Evolutionary conservation across 306 rosid genomes (phyloP).

Genomic region (Quercus wislizeni): DNA sequence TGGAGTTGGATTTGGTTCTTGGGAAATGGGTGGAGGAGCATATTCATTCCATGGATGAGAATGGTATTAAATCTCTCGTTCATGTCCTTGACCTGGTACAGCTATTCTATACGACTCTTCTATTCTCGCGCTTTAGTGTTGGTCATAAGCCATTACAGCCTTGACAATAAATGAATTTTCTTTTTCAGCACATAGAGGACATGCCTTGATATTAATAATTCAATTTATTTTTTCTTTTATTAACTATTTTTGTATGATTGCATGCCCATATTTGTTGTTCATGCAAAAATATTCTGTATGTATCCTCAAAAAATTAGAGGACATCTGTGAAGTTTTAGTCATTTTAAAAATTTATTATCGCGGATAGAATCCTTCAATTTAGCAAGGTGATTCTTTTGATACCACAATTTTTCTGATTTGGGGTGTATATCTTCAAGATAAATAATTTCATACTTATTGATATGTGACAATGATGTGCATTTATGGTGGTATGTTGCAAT

Average conservation of each 20-base stretch:
- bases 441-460: background rate
- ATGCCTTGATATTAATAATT: background rate
- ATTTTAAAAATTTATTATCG: background rate
- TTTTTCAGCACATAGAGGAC: background rate
- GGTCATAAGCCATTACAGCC: background rate
- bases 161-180: background rate
- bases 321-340: background rate
- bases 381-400: background rate
- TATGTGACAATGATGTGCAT: background rate
- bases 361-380: background rate
- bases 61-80: conserved; percentile 54
- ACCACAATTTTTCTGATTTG: too few species aligned
- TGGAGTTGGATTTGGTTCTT: conserved; percentile 83
- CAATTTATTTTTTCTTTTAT: background rate
- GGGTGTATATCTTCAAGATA: too few species aligned
- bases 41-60: conserved; percentile 68
- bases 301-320: background rate
- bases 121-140: background rate
- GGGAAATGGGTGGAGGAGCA: conserved; percentile 94
- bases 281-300: background rate
- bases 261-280: background rate
- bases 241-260: background rate
- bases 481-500: background rate
- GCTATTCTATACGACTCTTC: background rate
- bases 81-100: conserved; percentile 70